Conservation (phyloP, 2,329 filamentous ascomycete genomes). For the Cytospora chrysosperma region DNA sequence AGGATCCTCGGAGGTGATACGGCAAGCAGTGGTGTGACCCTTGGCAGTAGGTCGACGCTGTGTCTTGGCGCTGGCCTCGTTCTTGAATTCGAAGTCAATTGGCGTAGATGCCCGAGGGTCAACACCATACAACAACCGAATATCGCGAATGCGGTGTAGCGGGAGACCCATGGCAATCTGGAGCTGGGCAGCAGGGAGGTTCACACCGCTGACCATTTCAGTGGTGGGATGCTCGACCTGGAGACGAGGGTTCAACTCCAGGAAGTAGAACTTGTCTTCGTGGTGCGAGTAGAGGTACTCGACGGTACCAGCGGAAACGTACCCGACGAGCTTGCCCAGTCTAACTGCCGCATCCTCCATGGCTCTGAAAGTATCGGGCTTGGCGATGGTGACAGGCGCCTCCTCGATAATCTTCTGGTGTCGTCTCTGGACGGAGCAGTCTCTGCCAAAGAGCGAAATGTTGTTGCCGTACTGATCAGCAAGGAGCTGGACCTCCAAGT, state of each 20-base stretch:
- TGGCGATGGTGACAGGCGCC: constrained; percentile 95
- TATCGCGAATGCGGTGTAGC: constrained; percentile 91
- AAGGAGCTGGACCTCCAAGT: constrained; percentile 95
- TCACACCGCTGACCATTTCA: constrained; percentile 98
- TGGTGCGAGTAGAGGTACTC: constrained; percentile 98
- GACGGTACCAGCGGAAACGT: constrained; percentile 97
- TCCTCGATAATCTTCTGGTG: constrained; percentile 99
- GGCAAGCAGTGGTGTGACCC: constrained; percentile 96
- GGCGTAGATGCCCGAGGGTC: constrained; percentile 82
- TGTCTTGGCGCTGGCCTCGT: constrained; percentile 74
- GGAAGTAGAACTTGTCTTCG: constrained; percentile 99
- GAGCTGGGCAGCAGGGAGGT: constrained; percentile 93
- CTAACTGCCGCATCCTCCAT: constrained; percentile 98
- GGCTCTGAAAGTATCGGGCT: constrained; percentile 80
- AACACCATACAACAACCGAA: constrained; percentile 91
- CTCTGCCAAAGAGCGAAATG: constrained; percentile 96
- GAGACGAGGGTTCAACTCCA: constrained; percentile 97
- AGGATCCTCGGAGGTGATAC: constrained; percentile 98
- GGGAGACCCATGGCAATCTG: constrained; percentile 99
- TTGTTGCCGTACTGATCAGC: constrained; percentile 99
- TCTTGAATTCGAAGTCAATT: constrained; percentile 96
- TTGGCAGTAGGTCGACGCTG: constrained; percentile 91
- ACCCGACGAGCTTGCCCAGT: constrained; percentile 89
- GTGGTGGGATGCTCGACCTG: constrained; percentile 99
- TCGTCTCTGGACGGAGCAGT: constrained; percentile 96